Evolutionary conservation across 2,329 filamentous ascomycete genomes (phyloP).

Genomic region (Aspergillaceae sp.): DNA sequence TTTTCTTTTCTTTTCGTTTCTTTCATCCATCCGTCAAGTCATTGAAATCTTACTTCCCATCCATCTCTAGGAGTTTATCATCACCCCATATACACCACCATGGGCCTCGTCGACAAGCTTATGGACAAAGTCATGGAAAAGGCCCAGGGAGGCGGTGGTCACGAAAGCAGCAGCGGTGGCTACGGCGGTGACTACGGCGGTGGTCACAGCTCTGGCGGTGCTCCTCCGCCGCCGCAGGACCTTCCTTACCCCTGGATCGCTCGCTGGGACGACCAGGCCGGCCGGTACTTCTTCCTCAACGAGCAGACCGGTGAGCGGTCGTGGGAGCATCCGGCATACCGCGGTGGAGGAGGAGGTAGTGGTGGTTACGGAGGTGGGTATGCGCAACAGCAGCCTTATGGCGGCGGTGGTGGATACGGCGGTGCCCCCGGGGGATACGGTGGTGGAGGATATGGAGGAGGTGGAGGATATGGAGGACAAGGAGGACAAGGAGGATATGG

Average conservation of each 20-base stretch:
- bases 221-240: constrained; percentile 5
- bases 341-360: background rate
- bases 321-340: constrained; percentile 26
- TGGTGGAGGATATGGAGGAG: constrained; percentile 6
- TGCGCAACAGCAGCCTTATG: too few species aligned
- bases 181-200: background rate
- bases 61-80: background rate
- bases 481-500: constrained; percentile 5
- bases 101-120: constrained; percentile 23
- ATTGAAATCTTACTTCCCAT: background rate
- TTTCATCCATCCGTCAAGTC: background rate
- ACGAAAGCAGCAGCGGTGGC: background rate
- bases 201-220: constrained; percentile 1
- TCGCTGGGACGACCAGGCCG: constrained; percentile 35
- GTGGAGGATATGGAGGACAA: constrained; percentile 5
- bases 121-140: constrained; percentile 16
- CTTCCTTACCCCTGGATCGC: constrained; percentile 37
- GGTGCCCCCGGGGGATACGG: background rate
- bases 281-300: constrained; percentile 41
- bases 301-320: constrained; percentile 38
- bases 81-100: constrained; percentile 2
- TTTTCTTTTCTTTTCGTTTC: background rate
- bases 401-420: too few species aligned
- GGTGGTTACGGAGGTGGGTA: too few species aligned
- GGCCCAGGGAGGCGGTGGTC: constrained; percentile 3